Percentiles rank a stretch among this genome's conserved stretches.
These are phyloP conservation scores for Parietaria judaica DNA, from an alignment of 306 rosid genomes.

Conservation along the genomic window DNA sequence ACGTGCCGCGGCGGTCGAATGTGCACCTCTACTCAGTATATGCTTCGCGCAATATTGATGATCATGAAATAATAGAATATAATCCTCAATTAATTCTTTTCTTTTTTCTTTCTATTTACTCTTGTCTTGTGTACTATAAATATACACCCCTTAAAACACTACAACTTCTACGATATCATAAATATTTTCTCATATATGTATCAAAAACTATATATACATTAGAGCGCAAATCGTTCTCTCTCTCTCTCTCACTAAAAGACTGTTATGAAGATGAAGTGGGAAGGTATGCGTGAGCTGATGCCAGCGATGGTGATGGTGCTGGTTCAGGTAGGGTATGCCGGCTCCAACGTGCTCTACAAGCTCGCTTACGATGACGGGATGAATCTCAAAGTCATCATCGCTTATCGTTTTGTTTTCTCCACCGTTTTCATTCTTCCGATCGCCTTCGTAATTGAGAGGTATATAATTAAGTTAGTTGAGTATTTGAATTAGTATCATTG, in stretches of 20 bases:
- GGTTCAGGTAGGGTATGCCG: conserved; percentile 40
- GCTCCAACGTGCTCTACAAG: conserved; percentile 55
- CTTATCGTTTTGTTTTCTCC: conserved; percentile 58
- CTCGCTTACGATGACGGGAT: conserved; percentile 57
- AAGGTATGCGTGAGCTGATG: conserved; percentile 28
- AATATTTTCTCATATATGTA: too few species aligned
- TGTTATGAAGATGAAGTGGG: neutral
- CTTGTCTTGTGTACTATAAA: too few species aligned
- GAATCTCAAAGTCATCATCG: conserved; percentile 38
- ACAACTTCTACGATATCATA: too few species aligned
- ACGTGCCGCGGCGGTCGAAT: too few species aligned
- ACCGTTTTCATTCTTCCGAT: conserved; percentile 50
- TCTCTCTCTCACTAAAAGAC: neutral
- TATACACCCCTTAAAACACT: too few species aligned
- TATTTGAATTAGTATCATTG: neutral
- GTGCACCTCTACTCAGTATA: too few species aligned
- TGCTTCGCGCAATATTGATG: too few species aligned
- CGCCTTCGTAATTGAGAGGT: conserved; percentile 57
- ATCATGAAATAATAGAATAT: too few species aligned
- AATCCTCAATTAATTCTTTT: too few species aligned
- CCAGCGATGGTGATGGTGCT: conserved; percentile 42
- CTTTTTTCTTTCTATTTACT: too few species aligned
- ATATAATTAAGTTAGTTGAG: neutral
- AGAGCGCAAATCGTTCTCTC: neutral
- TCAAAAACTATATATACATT: too few species aligned